Conservation (phyloP, 1,284 basidiomycete species). For the Fomitopsis pinicola region DNA sequence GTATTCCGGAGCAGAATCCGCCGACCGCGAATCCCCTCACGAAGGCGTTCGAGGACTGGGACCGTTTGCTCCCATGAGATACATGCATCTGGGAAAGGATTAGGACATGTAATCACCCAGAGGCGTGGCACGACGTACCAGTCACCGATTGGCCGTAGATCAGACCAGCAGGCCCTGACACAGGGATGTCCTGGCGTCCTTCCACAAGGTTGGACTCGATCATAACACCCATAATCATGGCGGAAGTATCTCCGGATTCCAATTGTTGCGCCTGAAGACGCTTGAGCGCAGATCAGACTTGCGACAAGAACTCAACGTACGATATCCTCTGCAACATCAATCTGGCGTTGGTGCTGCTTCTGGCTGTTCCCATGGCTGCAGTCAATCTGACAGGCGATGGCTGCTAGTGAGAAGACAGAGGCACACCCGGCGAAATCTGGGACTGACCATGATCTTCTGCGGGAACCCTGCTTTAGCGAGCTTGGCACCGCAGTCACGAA, state of each 20-base stretch:
- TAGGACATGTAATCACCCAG: neutral
- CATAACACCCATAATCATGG: slow-evolving; percentile 95
- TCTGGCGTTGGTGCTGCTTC: slow-evolving; percentile 83
- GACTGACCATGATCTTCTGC: slow-evolving; percentile 78
- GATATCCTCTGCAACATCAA: slow-evolving; percentile 82
- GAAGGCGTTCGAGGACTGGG: slow-evolving; percentile 73
- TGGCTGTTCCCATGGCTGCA: slow-evolving; percentile 94
- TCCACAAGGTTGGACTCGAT: slow-evolving; percentile 93
- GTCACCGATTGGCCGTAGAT: slow-evolving; percentile 90
- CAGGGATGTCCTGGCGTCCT: slow-evolving; percentile 83
- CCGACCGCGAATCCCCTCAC: slow-evolving; percentile 76
- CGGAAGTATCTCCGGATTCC: slow-evolving; percentile 63
- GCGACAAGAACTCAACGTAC: slow-evolving; percentile 38
- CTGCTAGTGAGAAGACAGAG: neutral
- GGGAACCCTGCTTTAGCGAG: slow-evolving; percentile 77
- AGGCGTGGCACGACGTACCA: slow-evolving; percentile 14
- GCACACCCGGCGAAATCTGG: neutral
- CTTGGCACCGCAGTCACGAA: slow-evolving; percentile 74
- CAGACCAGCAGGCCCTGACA: slow-evolving; percentile 71
- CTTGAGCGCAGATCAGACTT: neutral
- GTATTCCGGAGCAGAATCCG: slow-evolving; percentile 45
- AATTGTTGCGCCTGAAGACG: slow-evolving; percentile 63
- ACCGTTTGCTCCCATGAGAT: slow-evolving; percentile 88
- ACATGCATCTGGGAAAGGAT: slow-evolving; percentile 61
- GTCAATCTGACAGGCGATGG: slow-evolving; percentile 63